Base-by-base conservation (phyloP, 345 rosid species). In the Linum usitatissimum region DNA sequence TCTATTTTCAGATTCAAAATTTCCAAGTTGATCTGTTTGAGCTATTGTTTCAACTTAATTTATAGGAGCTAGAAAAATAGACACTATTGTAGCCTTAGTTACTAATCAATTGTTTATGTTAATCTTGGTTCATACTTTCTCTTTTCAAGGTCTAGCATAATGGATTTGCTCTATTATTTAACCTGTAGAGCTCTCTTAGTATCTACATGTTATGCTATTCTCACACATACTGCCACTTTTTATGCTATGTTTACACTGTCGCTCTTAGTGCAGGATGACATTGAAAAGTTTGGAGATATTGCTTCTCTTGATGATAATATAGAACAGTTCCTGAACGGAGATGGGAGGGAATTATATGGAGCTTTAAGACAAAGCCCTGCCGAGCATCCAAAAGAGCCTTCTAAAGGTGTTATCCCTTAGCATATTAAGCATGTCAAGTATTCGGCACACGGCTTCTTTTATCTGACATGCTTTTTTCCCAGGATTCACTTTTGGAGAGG, bases 401-500 rank as follows among this genome's bases (percentile, higher is more conserved):
- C 85, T 64, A 82, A 80, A 70, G 77, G 90, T 80, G 87, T 80
- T 65, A 57, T 13, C 65, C 54, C 53, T 56, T 6, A 3, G 55
- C 23, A 45, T 54, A 30, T 56, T 6, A 45, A 10, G 51, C 48
- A n/a, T 59, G 55, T 54, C 53, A 36, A 34, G 18, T 0, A 15
- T 19, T 59, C 65, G 30, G 40, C 12, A 14, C 49, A 7, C 49
- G 5, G 14, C 36, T 14, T 20, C 57, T 64, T 15, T 57, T 14
- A 13, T 42, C 58, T n/a, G 36, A n/a, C 59, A 38, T 1, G 60
- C 66, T 45, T 73, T 34, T 30, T 66, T 68, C 45, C 62, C 82
- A 83, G 91, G 81, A 64, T 81, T 83, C 70, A 74, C 82, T 34
- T 80, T 84, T 59, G 72, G 59, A 21, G 90, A 82, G 77, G 78